Conservation (phyloP, 2,329 filamentous ascomycete species). For the Talaromyces marneffei region DNA sequence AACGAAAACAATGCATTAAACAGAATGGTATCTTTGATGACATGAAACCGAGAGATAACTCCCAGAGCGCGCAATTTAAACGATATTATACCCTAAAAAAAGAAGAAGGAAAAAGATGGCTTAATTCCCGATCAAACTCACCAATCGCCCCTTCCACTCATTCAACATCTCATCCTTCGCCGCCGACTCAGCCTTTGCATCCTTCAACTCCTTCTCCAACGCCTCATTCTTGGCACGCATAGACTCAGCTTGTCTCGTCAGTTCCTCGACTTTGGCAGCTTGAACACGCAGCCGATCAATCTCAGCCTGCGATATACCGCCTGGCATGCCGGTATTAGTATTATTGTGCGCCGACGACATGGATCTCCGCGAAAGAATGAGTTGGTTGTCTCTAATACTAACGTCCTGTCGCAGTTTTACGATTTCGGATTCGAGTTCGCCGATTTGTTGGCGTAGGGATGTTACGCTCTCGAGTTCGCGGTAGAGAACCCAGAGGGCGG, state of each 20-base stretch:
- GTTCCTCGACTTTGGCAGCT: conserved; percentile 11
- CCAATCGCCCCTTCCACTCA: conserved; percentile 15
- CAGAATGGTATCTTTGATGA: conserved; percentile 9
- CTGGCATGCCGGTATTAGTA: background rate
- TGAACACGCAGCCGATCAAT: conserved; percentile 10
- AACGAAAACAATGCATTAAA: background rate
- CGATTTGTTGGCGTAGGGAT: conserved; percentile 15
- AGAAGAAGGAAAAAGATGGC: background rate
- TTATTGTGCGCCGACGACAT: background rate
- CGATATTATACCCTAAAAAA: background rate
- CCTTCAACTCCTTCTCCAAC: conserved; percentile 10
- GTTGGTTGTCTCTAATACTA: conserved; percentile 15
- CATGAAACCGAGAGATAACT: background rate
- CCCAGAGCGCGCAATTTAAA: background rate
- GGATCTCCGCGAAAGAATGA: conserved; percentile 15
- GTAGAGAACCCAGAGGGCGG: conserved; percentile 15
- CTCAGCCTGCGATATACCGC: conserved; percentile 11
- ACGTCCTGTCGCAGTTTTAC: conserved; percentile 16
- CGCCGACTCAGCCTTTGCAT: conserved; percentile 9
- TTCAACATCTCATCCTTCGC: conserved; percentile 12
- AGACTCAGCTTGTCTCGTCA: conserved; percentile 5
- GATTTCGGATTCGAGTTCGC: conserved; percentile 14
- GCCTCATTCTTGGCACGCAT: conserved; percentile 10
- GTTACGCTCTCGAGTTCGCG: conserved; percentile 15
- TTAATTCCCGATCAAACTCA: conserved; percentile 13